Base-by-base conservation (phyloP, 768 basidiomycete genomes). In the Daedalea quercina region DNA sequence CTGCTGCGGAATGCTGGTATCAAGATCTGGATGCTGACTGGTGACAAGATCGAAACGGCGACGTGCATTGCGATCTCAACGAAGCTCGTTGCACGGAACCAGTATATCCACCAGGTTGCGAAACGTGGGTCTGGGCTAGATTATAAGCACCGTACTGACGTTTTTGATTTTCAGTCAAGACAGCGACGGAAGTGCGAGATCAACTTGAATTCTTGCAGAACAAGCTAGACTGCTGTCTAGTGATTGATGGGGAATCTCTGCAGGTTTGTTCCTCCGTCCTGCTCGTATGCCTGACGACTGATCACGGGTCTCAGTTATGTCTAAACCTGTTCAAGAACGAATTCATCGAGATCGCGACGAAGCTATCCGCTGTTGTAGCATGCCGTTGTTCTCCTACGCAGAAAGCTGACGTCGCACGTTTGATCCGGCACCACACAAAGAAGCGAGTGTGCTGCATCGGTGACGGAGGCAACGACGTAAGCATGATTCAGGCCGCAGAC, bases 1-100 rank as follows among this genome's bases (percentile, higher is more conserved):
- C 65, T 98, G 49, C 68, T 99, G 57, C 74, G 94, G 59, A 98
- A 98, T 66, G 96, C 95, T 0, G 95, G 95, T 3, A 84, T 99
- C 70, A 96, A 90, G 77, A 98, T 99, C 54, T 99, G 96, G 96
- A 98, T 98, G 96, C 75, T 98, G 61, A 99, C 96, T 0, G 95
- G 96, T 1, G 96, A 99, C 70, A 99, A 98, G 74, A 92, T 98
- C 47, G 96, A 99, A 74, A 99, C 96, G 2, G 96, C 96, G 3
- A 86, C 94, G 34, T 95, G 94, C 69, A 99, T 99, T 63, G 94
- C 95, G 3, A 93, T 98, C 57, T 96, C 94, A 34, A 96, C 91
- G 7, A 98, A 98, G 66, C 73, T 98, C 47, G 96, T 98, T 8
- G 87, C 91, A 22, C 78, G 96, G 60, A 93, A 93, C 62, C 96